phyloP scores from a whole-genome alignment of 306 rosid species.

The Acacia acuminata region DNA sequence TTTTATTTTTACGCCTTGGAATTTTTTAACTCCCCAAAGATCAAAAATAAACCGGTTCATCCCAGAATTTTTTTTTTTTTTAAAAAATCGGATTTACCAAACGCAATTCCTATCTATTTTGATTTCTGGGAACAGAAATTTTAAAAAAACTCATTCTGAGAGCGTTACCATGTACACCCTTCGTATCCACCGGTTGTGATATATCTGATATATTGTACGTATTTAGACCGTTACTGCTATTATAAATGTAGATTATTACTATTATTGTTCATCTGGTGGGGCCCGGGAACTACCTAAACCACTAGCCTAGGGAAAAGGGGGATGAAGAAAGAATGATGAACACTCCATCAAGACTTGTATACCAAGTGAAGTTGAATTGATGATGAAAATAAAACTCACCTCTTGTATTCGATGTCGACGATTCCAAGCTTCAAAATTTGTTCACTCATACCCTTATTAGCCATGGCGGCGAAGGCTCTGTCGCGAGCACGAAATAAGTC shows the following conservation, averaged over 20 bases:
- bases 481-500: constrained; percentile 78
- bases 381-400: constrained; percentile 43
- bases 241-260: constrained; percentile 29
- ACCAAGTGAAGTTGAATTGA: not conserved
- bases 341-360: not conserved
- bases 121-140: too few relatives aligned
- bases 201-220: constrained; percentile 14
- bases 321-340: not conserved
- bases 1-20: too few relatives aligned
- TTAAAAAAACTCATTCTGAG: too few relatives aligned
- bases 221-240: constrained; percentile 48
- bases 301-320: not conserved
- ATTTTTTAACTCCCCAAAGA: too few relatives aligned
- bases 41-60: too few relatives aligned
- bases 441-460: constrained; percentile 49
- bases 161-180: too few relatives aligned
- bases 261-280: constrained; percentile 32
- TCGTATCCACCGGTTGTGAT: not conserved
- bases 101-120: too few relatives aligned
- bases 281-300: constrained; percentile 33
- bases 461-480: constrained; percentile 73
- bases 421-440: constrained; percentile 60
- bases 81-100: too few relatives aligned
- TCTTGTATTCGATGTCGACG: constrained; percentile 73
- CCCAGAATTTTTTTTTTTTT: too few relatives aligned